A percentile compares a stretch with the other conserved stretches of the same genome.
phyloP scores from a whole-genome alignment of 345 rosid species.

The Gossypium sturtianum region DNA sequence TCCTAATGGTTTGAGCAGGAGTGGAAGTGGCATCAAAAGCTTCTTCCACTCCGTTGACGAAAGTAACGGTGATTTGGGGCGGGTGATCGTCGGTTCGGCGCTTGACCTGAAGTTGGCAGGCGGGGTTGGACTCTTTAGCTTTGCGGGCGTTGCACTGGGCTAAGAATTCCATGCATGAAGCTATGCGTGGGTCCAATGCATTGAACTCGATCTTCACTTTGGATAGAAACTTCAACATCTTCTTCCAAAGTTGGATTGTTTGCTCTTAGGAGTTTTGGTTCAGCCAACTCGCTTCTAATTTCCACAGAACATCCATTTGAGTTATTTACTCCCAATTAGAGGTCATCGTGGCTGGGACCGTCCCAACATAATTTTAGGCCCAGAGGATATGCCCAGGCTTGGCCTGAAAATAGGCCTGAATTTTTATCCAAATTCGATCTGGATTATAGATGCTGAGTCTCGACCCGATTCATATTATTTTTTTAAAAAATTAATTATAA shows the following conservation, averaged over 20 bases:
- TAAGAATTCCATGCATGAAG: conserved; percentile 82
- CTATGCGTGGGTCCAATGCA: conserved; percentile 67
- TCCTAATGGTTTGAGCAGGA: conserved; percentile 70
- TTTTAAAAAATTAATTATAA: too few relatives aligned
- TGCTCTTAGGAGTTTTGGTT: not conserved
- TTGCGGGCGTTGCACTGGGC: conserved; percentile 89
- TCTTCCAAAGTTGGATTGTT: conserved; percentile 2
- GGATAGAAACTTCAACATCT: conserved; percentile 86
- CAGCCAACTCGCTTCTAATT: not conserved
- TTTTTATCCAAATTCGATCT: fast-evolving
- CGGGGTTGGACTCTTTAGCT: conserved; percentile 84
- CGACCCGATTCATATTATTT: fast-evolving
- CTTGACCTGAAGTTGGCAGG: conserved; percentile 76
- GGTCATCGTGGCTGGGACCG: too few relatives aligned
- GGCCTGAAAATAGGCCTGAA: too few relatives aligned
- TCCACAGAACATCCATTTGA: not conserved
- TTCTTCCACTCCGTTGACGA: conserved; percentile 80
- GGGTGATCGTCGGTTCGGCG: conserved; percentile 84
- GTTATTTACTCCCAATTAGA: not conserved
- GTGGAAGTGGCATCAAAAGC: conserved; percentile 68
- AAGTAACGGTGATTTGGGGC: conserved; percentile 73
- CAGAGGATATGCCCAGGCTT: too few relatives aligned
- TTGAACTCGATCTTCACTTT: conserved; percentile 79
- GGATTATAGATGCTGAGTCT: too few relatives aligned
- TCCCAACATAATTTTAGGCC: too few relatives aligned